These are phyloP conservation scores for Silene vulgaris DNA, from an alignment of 179 eudicot genomes.

Conservation along the genomic window DNA sequence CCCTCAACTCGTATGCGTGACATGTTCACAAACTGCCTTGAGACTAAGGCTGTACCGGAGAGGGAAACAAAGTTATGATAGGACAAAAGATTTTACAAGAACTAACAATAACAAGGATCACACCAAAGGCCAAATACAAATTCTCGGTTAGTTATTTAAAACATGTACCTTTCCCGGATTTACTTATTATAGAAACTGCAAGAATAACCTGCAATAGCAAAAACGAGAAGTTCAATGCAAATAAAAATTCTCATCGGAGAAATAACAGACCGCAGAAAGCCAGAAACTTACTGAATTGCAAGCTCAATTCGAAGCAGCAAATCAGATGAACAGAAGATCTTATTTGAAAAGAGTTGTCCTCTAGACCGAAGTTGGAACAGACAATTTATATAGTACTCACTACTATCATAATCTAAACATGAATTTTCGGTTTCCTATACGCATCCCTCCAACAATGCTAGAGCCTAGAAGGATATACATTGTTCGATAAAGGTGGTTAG, in stretches of 20 bases:
- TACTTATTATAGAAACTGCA: conserved; percentile 27
- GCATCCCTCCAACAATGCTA: not conserved
- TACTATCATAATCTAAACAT: not conserved
- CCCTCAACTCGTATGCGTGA: conserved; percentile 87
- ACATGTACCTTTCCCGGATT: conserved; percentile 32
- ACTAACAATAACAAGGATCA: not conserved
- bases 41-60: conserved; percentile 59
- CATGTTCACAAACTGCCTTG: conserved; percentile 90
- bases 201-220: conserved; percentile 26
- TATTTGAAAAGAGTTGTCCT: not conserved
- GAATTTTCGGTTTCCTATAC: not conserved
- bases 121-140: not conserved
- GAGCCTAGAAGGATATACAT: no score
- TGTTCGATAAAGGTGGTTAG: no score
- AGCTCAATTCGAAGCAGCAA: not conserved
- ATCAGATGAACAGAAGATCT: not conserved
- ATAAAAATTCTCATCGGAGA: not conserved
- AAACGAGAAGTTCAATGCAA: conserved; percentile 4
- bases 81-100: no score
- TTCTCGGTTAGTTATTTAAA: not conserved
- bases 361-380: not conserved
- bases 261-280: not conserved
- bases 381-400: not conserved
- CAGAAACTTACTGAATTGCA: not conserved
- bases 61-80: not conserved